A percentile compares a stretch with the other conserved stretches of the same genome.
Conservation (phyloP, 169 alveolate genomes). For the Plasmodium gallinaceum region DNA sequence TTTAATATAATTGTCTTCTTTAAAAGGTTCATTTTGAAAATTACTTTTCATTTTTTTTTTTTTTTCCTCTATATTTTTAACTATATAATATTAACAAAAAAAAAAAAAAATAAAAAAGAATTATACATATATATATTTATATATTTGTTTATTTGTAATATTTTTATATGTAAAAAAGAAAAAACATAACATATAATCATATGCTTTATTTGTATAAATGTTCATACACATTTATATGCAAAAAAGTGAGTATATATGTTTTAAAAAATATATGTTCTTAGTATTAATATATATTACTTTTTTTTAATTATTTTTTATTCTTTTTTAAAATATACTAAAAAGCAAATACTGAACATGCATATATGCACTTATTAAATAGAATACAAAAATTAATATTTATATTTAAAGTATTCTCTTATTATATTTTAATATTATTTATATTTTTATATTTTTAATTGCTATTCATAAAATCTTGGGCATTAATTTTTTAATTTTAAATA, state of each 20-base stretch:
- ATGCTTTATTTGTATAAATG: neutral
- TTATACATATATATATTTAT: constrained; percentile 10
- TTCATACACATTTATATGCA: neutral
- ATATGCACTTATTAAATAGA: neutral
- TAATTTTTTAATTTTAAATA: too few relatives aligned
- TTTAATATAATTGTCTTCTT: constrained; percentile 69
- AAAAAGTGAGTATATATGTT: neutral
- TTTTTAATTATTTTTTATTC: constrained; percentile 8
- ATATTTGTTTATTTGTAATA: neutral
- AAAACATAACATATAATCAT: neutral
- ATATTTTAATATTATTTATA: too few relatives aligned
- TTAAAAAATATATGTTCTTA: neutral
- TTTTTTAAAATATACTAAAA: constrained; percentile 21
- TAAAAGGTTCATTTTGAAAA: constrained; percentile 30
- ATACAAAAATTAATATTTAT: too few relatives aligned
- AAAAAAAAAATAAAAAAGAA: neutral
- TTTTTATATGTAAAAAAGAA: neutral
- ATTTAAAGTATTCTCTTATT: too few relatives aligned
- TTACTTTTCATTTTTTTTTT: constrained; percentile 55
- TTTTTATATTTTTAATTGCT: too few relatives aligned
- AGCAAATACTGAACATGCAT: constrained; percentile 19
- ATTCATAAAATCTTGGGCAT: too few relatives aligned
- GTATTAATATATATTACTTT: neutral
- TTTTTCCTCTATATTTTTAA: constrained; percentile 8
- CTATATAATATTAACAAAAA: constrained; percentile 4